Conservation (phyloP, 371 early-diverging fungal species). For the Apophysomyces variabilis region DNA sequence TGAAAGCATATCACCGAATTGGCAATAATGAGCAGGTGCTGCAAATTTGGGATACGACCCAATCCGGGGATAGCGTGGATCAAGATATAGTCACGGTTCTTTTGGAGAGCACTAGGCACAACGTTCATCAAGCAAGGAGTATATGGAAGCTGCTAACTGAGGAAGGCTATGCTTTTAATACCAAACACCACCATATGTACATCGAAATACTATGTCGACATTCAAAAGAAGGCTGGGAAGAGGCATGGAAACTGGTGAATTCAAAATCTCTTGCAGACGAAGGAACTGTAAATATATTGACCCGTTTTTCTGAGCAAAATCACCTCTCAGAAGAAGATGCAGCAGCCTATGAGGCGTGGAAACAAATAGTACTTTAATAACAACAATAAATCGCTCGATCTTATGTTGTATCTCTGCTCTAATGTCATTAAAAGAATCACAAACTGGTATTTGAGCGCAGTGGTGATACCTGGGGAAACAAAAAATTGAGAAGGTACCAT, state of each 20-base stretch:
- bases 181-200: slow-evolving; percentile 48
- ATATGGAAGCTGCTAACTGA: slow-evolving; percentile 38
- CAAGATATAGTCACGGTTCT: slow-evolving; percentile 26
- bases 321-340: neutral
- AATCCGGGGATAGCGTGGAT: slow-evolving; percentile 21
- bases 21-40: slow-evolving; percentile 31
- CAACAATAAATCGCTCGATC: neutral
- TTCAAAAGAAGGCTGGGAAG: slow-evolving; percentile 36
- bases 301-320: slow-evolving; percentile 3
- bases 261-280: slow-evolving; percentile 18
- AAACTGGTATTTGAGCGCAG: neutral
- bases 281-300: slow-evolving; percentile 3
- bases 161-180: slow-evolving; percentile 30
- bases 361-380: neutral
- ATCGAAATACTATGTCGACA: slow-evolving; percentile 48
- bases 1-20: slow-evolving; percentile 38
- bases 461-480: neutral
- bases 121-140: slow-evolving; percentile 24
- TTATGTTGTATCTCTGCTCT: slow-evolving; percentile 2
- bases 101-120: slow-evolving; percentile 29
- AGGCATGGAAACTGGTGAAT: slow-evolving; percentile 25
- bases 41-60: slow-evolving; percentile 39
- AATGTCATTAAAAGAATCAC: neutral
- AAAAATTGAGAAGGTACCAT: too few relatives aligned
- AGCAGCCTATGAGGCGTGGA: neutral